A percentile compares a stretch with the other conserved stretches of the same genome.
Conservation (phyloP, 192 early-diverging fungal genomes). For the Coemansia sp. region DNA sequence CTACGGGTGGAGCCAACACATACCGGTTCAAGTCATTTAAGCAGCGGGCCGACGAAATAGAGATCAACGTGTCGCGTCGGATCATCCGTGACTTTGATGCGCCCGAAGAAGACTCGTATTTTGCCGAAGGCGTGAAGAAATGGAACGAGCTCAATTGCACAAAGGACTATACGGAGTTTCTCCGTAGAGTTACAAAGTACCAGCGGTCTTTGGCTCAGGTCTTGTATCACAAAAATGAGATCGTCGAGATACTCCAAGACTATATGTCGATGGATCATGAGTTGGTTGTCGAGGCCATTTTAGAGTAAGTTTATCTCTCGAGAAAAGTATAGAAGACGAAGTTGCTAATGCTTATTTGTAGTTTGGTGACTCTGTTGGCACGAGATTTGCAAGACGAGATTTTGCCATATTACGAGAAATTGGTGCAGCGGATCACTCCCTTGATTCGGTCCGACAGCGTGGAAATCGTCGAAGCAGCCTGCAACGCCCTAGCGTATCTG, state of each 20-base stretch:
- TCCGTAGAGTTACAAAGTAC: constrained; percentile 61
- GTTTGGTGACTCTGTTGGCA: constrained; percentile 76
- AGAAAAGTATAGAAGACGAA: background rate
- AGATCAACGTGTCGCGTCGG: constrained; percentile 76
- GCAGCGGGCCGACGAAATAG: constrained; percentile 68
- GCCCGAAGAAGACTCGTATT: constrained; percentile 71
- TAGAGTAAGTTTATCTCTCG: constrained; percentile 62
- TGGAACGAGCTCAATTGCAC: constrained; percentile 94
- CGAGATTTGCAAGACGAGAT: constrained; percentile 93
- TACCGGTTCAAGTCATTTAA: constrained; percentile 49
- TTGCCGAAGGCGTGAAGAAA: constrained; percentile 73
- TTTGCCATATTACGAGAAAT: constrained; percentile 66
- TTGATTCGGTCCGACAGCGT: constrained; percentile 67
- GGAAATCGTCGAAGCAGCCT: constrained; percentile 76
- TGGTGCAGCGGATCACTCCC: constrained; percentile 66
- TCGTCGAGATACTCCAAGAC: constrained; percentile 65
- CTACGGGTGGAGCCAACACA: constrained; percentile 40
- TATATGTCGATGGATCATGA: constrained; percentile 62
- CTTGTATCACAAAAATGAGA: constrained; percentile 82
- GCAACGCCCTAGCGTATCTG: constrained; percentile 84
- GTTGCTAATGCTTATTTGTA: constrained; percentile 6
- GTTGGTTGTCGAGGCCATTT: constrained; percentile 73
- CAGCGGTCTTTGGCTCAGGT: constrained; percentile 80
- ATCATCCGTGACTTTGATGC: constrained; percentile 60
- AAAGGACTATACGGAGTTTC: constrained; percentile 71